Evolutionary conservation across 768 basidiomycete species (phyloP).

Genomic region (Tylopilus plumbeoviolaceoides): DNA sequence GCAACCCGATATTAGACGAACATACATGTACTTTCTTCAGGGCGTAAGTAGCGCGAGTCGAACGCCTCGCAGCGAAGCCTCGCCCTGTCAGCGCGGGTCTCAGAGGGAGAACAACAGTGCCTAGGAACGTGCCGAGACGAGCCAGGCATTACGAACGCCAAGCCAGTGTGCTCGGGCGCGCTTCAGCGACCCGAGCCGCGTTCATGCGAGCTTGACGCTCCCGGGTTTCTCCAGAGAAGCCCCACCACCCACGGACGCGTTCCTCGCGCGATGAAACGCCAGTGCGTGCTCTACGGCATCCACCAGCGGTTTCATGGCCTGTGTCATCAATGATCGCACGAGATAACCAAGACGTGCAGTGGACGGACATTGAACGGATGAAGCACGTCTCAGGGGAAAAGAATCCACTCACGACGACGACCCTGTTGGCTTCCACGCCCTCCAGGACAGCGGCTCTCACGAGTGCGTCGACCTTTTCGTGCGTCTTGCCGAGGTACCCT

Average conservation of each 20-base stretch:
- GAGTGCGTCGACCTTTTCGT: slow-evolving; percentile 79
- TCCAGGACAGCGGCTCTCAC: slow-evolving; percentile 56
- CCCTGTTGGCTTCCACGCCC: slow-evolving; percentile 56
- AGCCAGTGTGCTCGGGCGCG: background rate
- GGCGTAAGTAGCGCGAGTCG: background rate
- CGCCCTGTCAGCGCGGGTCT: background rate
- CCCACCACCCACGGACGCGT: slow-evolving; percentile 9
- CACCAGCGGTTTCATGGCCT: slow-evolving; percentile 77
- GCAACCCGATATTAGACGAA: background rate
- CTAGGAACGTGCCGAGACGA: background rate
- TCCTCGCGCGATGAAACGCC: slow-evolving; percentile 48
- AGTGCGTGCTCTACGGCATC: slow-evolving; percentile 73
- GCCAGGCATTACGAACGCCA: background rate
- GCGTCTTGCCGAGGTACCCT: slow-evolving; percentile 72
- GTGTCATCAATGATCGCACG: background rate
- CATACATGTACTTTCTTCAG: background rate
- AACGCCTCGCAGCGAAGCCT: background rate
- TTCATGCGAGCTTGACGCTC: slow-evolving; percentile 9
- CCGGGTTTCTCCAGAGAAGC: slow-evolving; percentile 4
- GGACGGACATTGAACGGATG: background rate
- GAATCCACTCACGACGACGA: slow-evolving; percentile 54
- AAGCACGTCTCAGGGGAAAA: no score
- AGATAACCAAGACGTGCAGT: background rate
- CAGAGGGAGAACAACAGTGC: background rate
- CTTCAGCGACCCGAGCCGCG: background rate